phyloP scores from a whole-genome alignment of 768 basidiomycete genomes.

The Megacollybia marginata region DNA sequence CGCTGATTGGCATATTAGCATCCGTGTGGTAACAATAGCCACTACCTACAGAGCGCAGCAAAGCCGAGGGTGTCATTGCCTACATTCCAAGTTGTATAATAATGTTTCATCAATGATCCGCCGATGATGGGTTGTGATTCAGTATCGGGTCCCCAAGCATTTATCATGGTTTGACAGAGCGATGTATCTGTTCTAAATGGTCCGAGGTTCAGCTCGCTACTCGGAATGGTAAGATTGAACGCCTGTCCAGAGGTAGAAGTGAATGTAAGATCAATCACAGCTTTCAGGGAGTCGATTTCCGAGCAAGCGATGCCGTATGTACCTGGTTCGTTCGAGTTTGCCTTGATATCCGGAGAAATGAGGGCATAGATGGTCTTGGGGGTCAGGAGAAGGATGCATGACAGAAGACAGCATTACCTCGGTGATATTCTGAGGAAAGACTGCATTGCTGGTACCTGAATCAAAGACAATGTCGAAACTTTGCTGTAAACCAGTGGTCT shows the following conservation, averaged over 20 bases:
- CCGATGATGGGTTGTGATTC: not conserved
- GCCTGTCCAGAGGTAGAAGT: not conserved
- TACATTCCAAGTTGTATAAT: not conserved
- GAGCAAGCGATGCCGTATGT: constrained; percentile 25
- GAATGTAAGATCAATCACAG: constrained; percentile 13
- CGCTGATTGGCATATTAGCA: no score
- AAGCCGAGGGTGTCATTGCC: not conserved
- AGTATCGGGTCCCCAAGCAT: not conserved
- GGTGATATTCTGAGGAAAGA: constrained; percentile 18
- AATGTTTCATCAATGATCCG: not conserved
- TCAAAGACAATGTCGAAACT: constrained; percentile 20
- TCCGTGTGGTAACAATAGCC: no score
- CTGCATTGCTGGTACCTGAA: constrained; percentile 25
- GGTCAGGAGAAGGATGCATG: not conserved
- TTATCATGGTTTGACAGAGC: not conserved
- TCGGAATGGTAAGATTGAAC: not conserved
- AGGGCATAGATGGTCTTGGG: constrained; percentile 22
- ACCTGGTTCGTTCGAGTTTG: constrained; percentile 20
- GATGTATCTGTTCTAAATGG: not conserved
- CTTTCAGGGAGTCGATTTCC: constrained; percentile 17
- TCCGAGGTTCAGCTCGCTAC: not conserved
- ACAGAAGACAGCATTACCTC: constrained; percentile 10
- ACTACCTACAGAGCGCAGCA: not conserved
- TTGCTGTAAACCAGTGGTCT: not conserved
- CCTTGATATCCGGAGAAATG: constrained; percentile 26